Percentiles rank a stretch among this genome's conserved stretches.
Evolutionary conservation across 768 basidiomycete species (phyloP).

Genomic region (Lyophyllum shimeji): DNA sequence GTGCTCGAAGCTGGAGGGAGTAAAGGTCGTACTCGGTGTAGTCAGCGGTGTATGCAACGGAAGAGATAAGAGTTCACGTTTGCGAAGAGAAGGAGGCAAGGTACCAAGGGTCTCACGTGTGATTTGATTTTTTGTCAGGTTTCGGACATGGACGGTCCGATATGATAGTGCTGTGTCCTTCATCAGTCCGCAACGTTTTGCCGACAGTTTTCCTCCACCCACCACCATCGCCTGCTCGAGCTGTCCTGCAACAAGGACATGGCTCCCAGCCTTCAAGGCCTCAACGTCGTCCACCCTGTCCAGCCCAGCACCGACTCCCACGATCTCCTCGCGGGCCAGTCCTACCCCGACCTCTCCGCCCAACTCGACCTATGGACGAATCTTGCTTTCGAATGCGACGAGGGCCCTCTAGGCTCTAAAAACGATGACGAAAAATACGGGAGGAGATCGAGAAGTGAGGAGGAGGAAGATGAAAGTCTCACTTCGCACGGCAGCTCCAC

Average conservation of each 20-base stretch:
- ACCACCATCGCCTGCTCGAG: conserved; percentile 5
- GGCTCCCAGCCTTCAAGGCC: conserved; percentile 72
- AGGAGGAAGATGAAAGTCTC: conserved; percentile 37
- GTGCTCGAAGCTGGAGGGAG: too few relatives aligned
- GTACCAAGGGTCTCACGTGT: not conserved
- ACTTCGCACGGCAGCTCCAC: conserved; percentile 30
- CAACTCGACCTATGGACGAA: conserved; percentile 87
- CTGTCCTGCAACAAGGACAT: conserved; percentile 30
- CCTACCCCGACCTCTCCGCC: conserved; percentile 73
- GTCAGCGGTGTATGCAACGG: not conserved
- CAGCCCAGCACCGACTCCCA: conserved; percentile 41
- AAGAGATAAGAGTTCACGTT: not conserved
- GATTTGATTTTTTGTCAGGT: not conserved
- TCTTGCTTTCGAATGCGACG: conserved; percentile 76
- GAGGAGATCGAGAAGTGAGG: conserved; percentile 40
- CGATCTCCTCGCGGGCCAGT: conserved; percentile 61
- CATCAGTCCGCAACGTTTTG: not conserved
- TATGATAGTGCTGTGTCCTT: not conserved
- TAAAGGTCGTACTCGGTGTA: not conserved
- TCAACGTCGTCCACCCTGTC: conserved; percentile 74
- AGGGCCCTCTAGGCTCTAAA: conserved; percentile 44
- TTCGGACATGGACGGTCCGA: not conserved
- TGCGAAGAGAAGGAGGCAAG: not conserved
- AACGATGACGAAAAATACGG: conserved; percentile 35
- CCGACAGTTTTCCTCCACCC: not conserved